These are phyloP conservation scores for Rosa chinensis DNA, from an alignment of 306 rosid genomes.

Conservation along the genomic window DNA sequence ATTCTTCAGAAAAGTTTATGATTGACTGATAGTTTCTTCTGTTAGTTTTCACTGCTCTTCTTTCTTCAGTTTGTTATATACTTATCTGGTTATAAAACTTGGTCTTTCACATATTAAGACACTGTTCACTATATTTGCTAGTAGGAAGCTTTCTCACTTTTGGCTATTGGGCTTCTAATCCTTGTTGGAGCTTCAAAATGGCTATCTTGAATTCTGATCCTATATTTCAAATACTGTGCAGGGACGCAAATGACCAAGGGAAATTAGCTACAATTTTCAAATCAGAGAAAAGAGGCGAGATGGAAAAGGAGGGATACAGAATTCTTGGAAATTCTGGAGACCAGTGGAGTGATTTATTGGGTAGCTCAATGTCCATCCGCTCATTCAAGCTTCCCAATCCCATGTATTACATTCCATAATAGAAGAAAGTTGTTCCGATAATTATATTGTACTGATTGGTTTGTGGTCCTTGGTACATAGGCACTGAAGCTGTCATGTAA, in stretches of 20 bases:
- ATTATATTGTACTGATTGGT: neutral
- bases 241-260: constrained; percentile 61
- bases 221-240: constrained; percentile 32
- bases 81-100: constrained; percentile 10
- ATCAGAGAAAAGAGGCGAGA: constrained; percentile 81
- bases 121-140: neutral
- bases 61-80: neutral
- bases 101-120: constrained; percentile 8
- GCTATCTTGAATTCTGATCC: constrained; percentile 19
- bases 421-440: neutral
- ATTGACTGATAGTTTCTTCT: constrained; percentile 6
- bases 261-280: constrained; percentile 65
- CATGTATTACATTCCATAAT: constrained; percentile 73
- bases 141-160: neutral
- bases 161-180: neutral
- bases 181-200: neutral
- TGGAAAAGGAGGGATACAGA: constrained; percentile 74
- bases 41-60: neutral
- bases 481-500: neutral
- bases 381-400: constrained; percentile 98
- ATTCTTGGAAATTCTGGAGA: constrained; percentile 91
- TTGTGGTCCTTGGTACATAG: neutral
- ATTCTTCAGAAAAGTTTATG: neutral
- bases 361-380: constrained; percentile 52
- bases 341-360: constrained; percentile 93